Base-by-base conservation (phyloP, 495 filamentous ascomycete species). In the Daldinia loculata region DNA sequence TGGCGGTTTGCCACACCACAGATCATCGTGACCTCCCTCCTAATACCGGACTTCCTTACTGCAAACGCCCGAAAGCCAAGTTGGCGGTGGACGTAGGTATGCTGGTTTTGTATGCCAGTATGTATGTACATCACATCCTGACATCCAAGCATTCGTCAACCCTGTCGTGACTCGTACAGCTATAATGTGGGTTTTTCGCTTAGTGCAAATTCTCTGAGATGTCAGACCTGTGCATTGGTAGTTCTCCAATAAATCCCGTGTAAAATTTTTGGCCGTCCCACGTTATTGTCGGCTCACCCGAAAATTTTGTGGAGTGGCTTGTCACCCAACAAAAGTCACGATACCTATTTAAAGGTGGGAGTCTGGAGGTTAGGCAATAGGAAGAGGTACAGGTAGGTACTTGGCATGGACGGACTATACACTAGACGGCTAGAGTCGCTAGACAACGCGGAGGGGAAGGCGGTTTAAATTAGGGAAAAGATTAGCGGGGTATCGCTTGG, bases 11-110 rank as follows among this genome's bases (percentile, higher is more conserved):
- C 70, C 70, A 72, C 70, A 72, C 70, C 56, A 68, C 15, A 53
- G 70, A 72, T 72, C 60, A 72, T 72, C 70, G 70, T 68, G 70
- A 68, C 65, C 58, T 64, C 59, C 61, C 70, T 72, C 70, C 70
- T 72, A 72, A 64, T 51, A 72, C 70, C 70, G 65, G 70, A 72
- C 63, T 60, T 63, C 29, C 26, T 48, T 56, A 32, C 55, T 72
- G 61, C 56, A 68, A 57, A 61, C 48, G 56, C 56, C 65, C 70
- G 64, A 59, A 59, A 63, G 53, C 64, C 50, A 72, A 72, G 65
- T 59, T 67, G 60, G 69, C 69, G 63, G 69, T 72, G 69, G 69
- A 56, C 56, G 22, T 48, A 56, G 48, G 22, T 48, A 48, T 48
- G 43, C 43, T 48, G 17, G 43, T 53, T 53, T 9, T 48, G 41